Evolutionary conservation across 1,284 basidiomycete species (phyloP), one percentile per base, ranked within the genome.

Genomic region (Marasmius sp.): DNA sequence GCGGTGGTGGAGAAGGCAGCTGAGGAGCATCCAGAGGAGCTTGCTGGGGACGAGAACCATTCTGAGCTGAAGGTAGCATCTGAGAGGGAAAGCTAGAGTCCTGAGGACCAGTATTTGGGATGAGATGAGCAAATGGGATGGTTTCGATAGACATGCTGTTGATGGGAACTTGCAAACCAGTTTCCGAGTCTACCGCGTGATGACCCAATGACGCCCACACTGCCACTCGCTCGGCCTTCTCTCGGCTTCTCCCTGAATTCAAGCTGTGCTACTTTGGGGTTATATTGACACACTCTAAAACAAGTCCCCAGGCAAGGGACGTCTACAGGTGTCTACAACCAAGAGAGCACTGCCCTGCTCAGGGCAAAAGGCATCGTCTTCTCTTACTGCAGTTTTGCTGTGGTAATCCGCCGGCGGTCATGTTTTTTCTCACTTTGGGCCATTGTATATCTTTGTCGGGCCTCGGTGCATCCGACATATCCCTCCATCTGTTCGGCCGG

Each of bases 181-280:
- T 33, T 27, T 51, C 50, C 50, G 50, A 36, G 16, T 12, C 37
- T 34, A 18, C 34, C 52, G 52, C 33, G 52, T 54, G 52, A 54
- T 54, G 52, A 54, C 34, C 18, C 34, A 27, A 51, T 36, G 50
- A 51, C 22, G 34, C 20, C 33, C 27, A 36, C 50, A 51, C 50
- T 51, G 50, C 50, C 50, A 51, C 50, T 9, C 22, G 16, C 50
- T 51, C 50, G 50, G 50, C 50, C 50, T 51, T 51, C 50, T 51
- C 20, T 51, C 50, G 50, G 50, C 50, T 51, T 51, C 50, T 36
- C n/a, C 20, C 34, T 10, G 16, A 8, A 27, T 33, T 51, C 50
- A 51, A 55, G 53, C 53, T 55, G 53, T 55, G 53, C 53, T 55
- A 37, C 18, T 52, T 37, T 48, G 41, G 56, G 56, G 56, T 57